Evolutionary conservation across 164 flowering plant species (phyloP).

Genomic region (Macadamia tetraphylla): DNA sequence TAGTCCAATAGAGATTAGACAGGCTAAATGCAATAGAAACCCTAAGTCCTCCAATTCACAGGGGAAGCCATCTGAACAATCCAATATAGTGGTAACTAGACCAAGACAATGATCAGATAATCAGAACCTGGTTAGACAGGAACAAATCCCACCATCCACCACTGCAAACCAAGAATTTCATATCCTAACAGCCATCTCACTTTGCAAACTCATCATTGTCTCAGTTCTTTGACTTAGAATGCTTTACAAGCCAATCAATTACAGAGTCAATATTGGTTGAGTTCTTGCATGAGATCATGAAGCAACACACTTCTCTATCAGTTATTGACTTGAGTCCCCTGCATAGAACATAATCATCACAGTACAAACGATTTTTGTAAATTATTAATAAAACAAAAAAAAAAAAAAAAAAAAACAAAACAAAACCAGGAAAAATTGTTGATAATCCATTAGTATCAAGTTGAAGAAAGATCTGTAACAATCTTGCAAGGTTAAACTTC

Average conservation of each 20-base stretch:
- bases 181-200: too few relatives aligned
- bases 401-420: not conserved
- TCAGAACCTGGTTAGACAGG: slow-evolving; percentile 11
- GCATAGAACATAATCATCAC: slow-evolving; percentile 13
- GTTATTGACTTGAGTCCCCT: slow-evolving; percentile 43
- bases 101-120: slow-evolving; percentile 5
- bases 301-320: slow-evolving; percentile 53
- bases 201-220: not conserved
- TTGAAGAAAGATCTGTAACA: too few relatives aligned
- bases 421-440: not conserved
- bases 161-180: too few relatives aligned
- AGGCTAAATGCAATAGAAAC: too few relatives aligned
- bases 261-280: slow-evolving; percentile 51
- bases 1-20: too few relatives aligned
- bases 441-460: too few relatives aligned
- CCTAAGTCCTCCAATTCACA: not conserved
- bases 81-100: not conserved
- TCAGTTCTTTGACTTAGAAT: slow-evolving; percentile 51
- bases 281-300: slow-evolving; percentile 59
- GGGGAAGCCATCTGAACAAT: not conserved
- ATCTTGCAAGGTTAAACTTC: not conserved
- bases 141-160: slow-evolving; percentile 1
- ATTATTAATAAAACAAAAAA: too few relatives aligned
- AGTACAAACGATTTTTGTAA: not conserved
- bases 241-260: slow-evolving; percentile 56